Base-by-base conservation (phyloP, 345 rosid species). In the Bretschneidera sinensis region DNA sequence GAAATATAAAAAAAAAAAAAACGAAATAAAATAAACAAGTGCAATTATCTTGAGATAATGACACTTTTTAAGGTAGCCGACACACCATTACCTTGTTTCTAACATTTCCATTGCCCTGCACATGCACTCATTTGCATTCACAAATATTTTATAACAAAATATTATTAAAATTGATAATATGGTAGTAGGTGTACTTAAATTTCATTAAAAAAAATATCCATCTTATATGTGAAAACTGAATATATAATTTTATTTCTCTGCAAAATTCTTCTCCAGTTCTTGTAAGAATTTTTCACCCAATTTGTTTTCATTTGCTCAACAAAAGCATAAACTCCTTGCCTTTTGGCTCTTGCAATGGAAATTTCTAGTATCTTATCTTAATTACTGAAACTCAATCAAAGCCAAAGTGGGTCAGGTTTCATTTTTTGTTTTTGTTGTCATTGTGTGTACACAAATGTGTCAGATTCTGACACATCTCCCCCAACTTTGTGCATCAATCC, bases 31-130 rank as follows among this genome's bases (percentile, higher is more conserved):
- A 4, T 39, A 17, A 13, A 35, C 18, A 18, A 49, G 10, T 10
- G 0, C 62, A 13, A 47, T 70, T 43, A 21, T 59, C 28, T 24
- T 0, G 51, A 34, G 45, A 60, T 45, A 51, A 75, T 62, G 76
- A 72, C 75, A 55, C 61, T 60, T 69, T 65, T 68, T 43, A 39
- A 56, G 50, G 63, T 69, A 78, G 74, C 75, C 78, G 78, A 81
- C 78, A 81, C 61, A 25, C 70, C 74, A 53, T 50, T 31, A 0
- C 72, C 22, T 75, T 58, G 70, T 71, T 65, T 24, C 49, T 22
- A 35, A 60, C 74, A 60, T 48, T 61, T 60, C 61, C 65, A 21
- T 64, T 34, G 2, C 64, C 16, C 19, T 21, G 51, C 87, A 74
- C 80, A 53, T 76, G 81, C 79, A 72, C 52, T 73, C 79, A 43